These are phyloP conservation scores for Eimeria brunetti DNA, from an alignment of 169 alveolate species.

Conservation along the genomic window DNA sequence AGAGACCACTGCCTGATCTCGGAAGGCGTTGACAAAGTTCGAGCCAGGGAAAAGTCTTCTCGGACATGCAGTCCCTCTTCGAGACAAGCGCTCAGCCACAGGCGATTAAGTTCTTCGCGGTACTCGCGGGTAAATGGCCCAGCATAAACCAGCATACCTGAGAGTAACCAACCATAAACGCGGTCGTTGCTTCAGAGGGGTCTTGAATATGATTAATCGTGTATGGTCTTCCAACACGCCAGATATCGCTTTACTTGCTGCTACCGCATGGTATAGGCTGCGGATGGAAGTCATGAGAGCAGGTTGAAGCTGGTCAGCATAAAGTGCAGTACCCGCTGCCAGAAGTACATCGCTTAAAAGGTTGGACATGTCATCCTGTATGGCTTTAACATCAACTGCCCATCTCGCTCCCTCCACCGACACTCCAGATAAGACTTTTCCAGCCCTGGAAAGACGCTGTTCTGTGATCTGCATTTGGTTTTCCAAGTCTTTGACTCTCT, in stretches of 20 bases:
- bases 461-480: conserved; percentile 43
- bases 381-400: conserved; percentile 36
- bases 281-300: not conserved
- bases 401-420: conserved; percentile 66
- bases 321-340: conserved; percentile 21
- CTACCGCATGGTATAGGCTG: not conserved
- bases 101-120: conserved; percentile 88
- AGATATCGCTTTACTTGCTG: not conserved
- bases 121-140: conserved; percentile 95
- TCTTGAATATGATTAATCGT: not conserved
- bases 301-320: conserved; percentile 1
- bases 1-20: conserved; percentile 90
- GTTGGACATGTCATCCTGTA: conserved; percentile 55
- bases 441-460: conserved; percentile 60
- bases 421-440: conserved; percentile 46
- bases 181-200: not conserved
- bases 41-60: conserved; percentile 90
- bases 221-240: not conserved
- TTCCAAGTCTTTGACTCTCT: conserved; percentile 60
- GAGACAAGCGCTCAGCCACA: conserved; percentile 84
- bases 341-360: conserved; percentile 34
- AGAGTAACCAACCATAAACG: conserved; percentile 32
- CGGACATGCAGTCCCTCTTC: conserved; percentile 60
- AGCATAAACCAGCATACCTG: conserved; percentile 93
- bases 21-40: conserved; percentile 93